Evolutionary conservation across 805 yeast genomes (phyloP).

Genomic region (Wickerhamiella domercqiae): DNA sequence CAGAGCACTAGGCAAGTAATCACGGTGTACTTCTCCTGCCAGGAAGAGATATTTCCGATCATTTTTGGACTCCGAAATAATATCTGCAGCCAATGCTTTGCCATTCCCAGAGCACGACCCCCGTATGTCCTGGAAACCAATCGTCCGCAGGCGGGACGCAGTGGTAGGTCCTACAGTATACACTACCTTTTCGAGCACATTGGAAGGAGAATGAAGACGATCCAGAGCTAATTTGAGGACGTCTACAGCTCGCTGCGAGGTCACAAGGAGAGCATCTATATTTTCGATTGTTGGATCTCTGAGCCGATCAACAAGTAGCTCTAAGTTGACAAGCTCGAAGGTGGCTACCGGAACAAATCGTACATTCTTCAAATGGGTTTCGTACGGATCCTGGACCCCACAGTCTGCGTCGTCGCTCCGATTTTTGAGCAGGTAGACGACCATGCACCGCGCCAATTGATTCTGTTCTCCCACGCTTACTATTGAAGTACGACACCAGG

Average conservation of each 20-base stretch:
- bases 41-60: slow-evolving; percentile 45
- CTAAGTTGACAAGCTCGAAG: slow-evolving; percentile 42
- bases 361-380: slow-evolving; percentile 30
- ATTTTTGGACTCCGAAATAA: too few relatives aligned
- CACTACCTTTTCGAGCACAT: slow-evolving; percentile 27
- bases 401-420: slow-evolving; percentile 29
- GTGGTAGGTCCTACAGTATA: slow-evolving; percentile 94
- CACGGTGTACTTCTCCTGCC: slow-evolving; percentile 77
- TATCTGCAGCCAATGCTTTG: slow-evolving; percentile 44
- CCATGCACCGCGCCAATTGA: too few relatives aligned
- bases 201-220: slow-evolving; percentile 24
- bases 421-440: slow-evolving; percentile 43
- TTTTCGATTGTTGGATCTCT: slow-evolving; percentile 23
- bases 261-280: slow-evolving; percentile 48
- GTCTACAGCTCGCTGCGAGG: slow-evolving; percentile 88
- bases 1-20: slow-evolving; percentile 57
- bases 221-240: slow-evolving; percentile 32
- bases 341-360: slow-evolving; percentile 58
- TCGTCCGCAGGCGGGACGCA: slow-evolving; percentile 33
- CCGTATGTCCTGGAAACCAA: slow-evolving; percentile 53
- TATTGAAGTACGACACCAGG: too few relatives aligned
- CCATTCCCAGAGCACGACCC: slow-evolving; percentile 84
- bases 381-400: slow-evolving; percentile 52
- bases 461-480: too few relatives aligned
- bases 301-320: slow-evolving; percentile 32